These are phyloP conservation scores for Tolypocladium inflatum DNA, from an alignment of 2,329 filamentous ascomycete species.

Conservation along the genomic window DNA sequence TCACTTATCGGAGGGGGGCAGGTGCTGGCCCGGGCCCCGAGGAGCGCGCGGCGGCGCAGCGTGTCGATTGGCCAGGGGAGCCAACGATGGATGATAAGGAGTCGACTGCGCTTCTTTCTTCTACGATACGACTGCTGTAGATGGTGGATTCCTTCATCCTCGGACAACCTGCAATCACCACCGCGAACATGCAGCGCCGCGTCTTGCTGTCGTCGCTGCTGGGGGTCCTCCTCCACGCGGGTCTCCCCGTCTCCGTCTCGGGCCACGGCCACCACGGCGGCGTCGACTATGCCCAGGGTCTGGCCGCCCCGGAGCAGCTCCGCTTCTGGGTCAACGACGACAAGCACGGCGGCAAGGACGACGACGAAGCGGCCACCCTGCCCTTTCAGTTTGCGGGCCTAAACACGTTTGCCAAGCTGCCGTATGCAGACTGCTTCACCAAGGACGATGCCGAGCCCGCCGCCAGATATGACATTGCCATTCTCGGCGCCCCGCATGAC, in stretches of 20 bases:
- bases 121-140: not conserved
- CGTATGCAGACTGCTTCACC: slow-evolving; percentile 14
- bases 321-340: not conserved
- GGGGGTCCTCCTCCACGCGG: not conserved
- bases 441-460: slow-evolving; percentile 2
- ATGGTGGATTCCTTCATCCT: not conserved
- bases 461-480: slow-evolving; percentile 15
- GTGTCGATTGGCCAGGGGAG: not conserved
- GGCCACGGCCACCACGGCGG: not conserved
- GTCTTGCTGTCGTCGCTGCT: not conserved
- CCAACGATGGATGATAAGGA: not conserved
- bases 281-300: not conserved
- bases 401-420: slow-evolving; percentile 14
- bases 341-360: not conserved
- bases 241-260: not conserved
- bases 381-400: not conserved
- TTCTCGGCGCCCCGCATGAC: slow-evolving; percentile 19
- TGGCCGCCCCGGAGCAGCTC: not conserved
- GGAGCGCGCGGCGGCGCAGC: not conserved
- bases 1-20: not conserved
- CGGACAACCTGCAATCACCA: not conserved
- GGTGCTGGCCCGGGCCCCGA: not conserved
- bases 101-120: not conserved
- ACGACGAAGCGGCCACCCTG: not conserved
- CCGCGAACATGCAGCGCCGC: not conserved